Conservation (phyloP, 805 yeast genomes). For the Sugiyamaella marilandica region DNA sequence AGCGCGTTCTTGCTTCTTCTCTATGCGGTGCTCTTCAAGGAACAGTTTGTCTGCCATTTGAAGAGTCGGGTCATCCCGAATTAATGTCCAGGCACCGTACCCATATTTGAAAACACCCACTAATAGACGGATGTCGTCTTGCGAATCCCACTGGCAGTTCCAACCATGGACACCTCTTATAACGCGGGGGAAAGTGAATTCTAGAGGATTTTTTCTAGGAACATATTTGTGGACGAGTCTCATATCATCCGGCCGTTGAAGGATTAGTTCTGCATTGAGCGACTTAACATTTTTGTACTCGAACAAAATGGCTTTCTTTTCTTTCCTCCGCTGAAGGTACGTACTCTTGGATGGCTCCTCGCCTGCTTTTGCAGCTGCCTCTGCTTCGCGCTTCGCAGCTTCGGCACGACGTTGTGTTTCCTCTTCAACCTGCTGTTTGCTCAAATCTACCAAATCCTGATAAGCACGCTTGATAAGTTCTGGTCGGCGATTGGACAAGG, state of each 20-base stretch:
- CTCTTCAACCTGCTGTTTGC: slow-evolving; percentile 55
- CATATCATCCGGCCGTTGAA: slow-evolving; percentile 84
- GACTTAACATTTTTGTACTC: slow-evolving; percentile 84
- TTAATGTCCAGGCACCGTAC: slow-evolving; percentile 90
- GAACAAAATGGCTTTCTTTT: slow-evolving; percentile 83
- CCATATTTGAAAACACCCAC: slow-evolving; percentile 91
- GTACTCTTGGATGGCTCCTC: slow-evolving; percentile 25
- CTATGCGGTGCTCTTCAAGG: slow-evolving; percentile 46
- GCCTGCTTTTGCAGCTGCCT: slow-evolving; percentile 20
- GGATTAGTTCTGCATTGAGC: slow-evolving; percentile 81
- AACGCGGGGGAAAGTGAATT: slow-evolving; percentile 53
- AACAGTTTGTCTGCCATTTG: slow-evolving; percentile 82
- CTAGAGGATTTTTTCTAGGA: slow-evolving; percentile 41
- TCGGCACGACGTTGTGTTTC: slow-evolving; percentile 60
- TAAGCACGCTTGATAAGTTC: slow-evolving; percentile 71
- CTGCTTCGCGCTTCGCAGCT: slow-evolving; percentile 26
- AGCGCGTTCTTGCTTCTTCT: slow-evolving; percentile 34
- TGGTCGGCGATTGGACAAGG: slow-evolving; percentile 77
- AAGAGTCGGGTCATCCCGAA: slow-evolving; percentile 90
- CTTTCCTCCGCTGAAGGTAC: slow-evolving; percentile 56
- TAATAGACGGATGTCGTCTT: slow-evolving; percentile 80
- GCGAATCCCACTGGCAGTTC: slow-evolving; percentile 80
- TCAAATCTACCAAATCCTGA: slow-evolving; percentile 59
- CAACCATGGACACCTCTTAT: slow-evolving; percentile 87
- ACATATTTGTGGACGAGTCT: slow-evolving; percentile 53